Base-by-base conservation (phyloP, 163 green algal species). In the Picocystis sp. region DNA sequence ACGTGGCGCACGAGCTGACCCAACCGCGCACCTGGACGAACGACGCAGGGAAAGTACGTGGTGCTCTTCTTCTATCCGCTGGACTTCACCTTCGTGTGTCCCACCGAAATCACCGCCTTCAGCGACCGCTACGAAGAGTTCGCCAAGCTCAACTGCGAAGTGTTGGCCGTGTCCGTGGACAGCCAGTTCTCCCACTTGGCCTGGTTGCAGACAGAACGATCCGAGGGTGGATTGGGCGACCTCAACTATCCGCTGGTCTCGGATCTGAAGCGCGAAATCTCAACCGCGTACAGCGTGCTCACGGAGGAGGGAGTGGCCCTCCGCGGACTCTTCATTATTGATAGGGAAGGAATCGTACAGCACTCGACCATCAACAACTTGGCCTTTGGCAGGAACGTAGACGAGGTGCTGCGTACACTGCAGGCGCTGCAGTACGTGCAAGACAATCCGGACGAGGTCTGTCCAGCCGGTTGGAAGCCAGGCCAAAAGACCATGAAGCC, bases 291-390 rank as follows among this genome's bases (percentile, higher is more conserved):
- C 64, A 70, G 76, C 19, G 89, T 98, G 8, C 76, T 97, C 43
- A 84, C 81, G 10, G 67, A 83, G n/a, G 83, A 95, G 22, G 89
- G 89, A 60, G 80, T 97, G 24, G 87, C 89, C 0, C 87, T 98
- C 60, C 89, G 89, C 50, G 89, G 89, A 47, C 80, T 98, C 17
- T 98, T 96, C 82, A 93, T 98, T 68, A 95, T 98, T 43, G 89
- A 98, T 81, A 85, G 77, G 62, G 81, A 98, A 76, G 89, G 89
- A 35, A 60, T 95, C 11, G 75, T 97, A 50, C 89, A 98, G 79
- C 87, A 97, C 64, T 47, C 79, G 11, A 98, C 89, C 62, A 92
- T 97, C 74, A 98, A 98, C 82, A 98, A 98, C 75, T 72, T 94
- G 57, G 80, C 79, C 1, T 96, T 98, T 54, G 89, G 89, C n/a